These are phyloP conservation scores for Salix purpurea DNA, from an alignment of 345 rosid genomes.

Conservation along the genomic window DNA sequence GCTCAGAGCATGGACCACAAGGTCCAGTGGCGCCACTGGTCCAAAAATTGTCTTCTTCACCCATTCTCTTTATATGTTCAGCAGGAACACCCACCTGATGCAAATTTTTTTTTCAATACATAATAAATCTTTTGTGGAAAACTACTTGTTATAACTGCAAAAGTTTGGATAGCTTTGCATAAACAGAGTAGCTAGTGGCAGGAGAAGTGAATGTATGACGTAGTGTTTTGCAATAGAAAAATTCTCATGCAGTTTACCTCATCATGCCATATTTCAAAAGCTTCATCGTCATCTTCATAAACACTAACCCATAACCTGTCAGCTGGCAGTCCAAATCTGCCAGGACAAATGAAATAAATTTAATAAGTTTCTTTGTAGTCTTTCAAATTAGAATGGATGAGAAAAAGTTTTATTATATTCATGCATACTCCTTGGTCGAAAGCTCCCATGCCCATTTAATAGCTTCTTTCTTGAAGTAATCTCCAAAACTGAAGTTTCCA, in stretches of 20 bases:
- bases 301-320: constrained; percentile 81
- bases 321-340: constrained; percentile 61
- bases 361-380: not conserved
- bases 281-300: constrained; percentile 82
- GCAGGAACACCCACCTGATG: constrained; percentile 73
- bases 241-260: constrained; percentile 41
- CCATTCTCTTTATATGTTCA: constrained; percentile 82
- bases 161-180: not conserved
- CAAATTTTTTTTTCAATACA: not conserved
- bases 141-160: not conserved
- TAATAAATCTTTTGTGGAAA: not conserved
- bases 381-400: not conserved
- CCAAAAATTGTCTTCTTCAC: constrained; percentile 95
- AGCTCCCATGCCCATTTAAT: constrained; percentile 98
- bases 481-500: constrained; percentile 95
- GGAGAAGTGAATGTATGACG: not conserved
- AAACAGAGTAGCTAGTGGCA: not conserved
- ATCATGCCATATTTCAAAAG: constrained; percentile 75
- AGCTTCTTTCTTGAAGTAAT: constrained; percentile 91
- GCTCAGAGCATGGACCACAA: constrained; percentile 97
- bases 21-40: constrained; percentile 91
- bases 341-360: not conserved
- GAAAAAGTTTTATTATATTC: constrained; percentile 8
- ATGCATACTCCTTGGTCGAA: constrained; percentile 66
- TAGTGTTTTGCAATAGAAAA: not conserved